A percentile compares a stretch with the other conserved stretches of the same genome.
Conservation (phyloP, 2,329 filamentous ascomycete species). For the Cyphellophora attinorum region DNA sequence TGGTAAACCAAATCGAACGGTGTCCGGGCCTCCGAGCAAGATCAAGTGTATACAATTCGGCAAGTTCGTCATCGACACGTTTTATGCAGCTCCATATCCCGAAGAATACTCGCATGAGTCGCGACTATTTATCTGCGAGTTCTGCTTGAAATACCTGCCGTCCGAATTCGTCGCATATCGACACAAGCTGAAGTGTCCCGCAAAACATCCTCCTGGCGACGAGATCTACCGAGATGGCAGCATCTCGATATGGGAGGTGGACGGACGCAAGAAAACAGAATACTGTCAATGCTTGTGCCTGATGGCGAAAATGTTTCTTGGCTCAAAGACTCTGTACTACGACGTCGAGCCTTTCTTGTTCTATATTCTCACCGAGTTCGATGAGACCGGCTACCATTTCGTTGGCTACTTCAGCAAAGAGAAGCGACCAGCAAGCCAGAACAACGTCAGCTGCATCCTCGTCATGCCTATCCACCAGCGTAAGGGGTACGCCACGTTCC, state of each 20-base stretch:
- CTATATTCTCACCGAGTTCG: slow-evolving; percentile 90
- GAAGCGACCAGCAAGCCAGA: slow-evolving; percentile 85
- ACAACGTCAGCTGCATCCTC: slow-evolving; percentile 96
- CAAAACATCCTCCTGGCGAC: slow-evolving; percentile 92
- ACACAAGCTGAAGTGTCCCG: slow-evolving; percentile 92
- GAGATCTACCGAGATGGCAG: slow-evolving; percentile 95
- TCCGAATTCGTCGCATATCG: slow-evolving; percentile 97
- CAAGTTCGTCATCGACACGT: slow-evolving; percentile 95
- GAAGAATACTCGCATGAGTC: slow-evolving; percentile 97
- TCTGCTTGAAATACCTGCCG: slow-evolving; percentile 99
- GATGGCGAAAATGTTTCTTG: slow-evolving; percentile 89
- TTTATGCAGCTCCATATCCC: slow-evolving; percentile 96
- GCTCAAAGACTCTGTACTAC: slow-evolving; percentile 97
- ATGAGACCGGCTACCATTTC: slow-evolving; percentile 83
- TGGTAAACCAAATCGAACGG: slow-evolving; percentile 59
- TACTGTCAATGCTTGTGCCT: slow-evolving; percentile 96
- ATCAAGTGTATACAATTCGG: slow-evolving; percentile 99
- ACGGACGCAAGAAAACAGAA: slow-evolving; percentile 83
- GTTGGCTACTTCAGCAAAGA: slow-evolving; percentile 99
- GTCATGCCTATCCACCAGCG: slow-evolving; percentile 94
- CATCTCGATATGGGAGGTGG: slow-evolving; percentile 94
- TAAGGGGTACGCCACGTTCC: slow-evolving; percentile 89
- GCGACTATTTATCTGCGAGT: slow-evolving; percentile 97
- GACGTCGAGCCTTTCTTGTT: slow-evolving; percentile 99
- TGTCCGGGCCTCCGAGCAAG: slow-evolving; percentile 80